phyloP scores from a whole-genome alignment of 805 yeast genomes.

The Alloascoidea africana region DNA sequence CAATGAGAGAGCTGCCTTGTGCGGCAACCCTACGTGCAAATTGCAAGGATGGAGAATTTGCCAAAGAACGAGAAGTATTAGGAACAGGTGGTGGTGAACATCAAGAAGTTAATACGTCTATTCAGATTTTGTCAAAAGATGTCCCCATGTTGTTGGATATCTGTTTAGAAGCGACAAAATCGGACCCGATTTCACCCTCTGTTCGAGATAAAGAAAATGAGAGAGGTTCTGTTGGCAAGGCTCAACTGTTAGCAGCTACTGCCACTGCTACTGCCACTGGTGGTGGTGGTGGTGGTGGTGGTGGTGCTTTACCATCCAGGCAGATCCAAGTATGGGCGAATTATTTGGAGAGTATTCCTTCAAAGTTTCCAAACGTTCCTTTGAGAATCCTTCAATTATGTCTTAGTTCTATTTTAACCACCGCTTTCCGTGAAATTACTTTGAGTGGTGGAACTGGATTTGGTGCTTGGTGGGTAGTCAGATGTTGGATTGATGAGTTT shows the following conservation, averaged over 20 bases:
- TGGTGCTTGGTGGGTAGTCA: constrained; percentile 44
- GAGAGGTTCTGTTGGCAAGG: constrained; percentile 2
- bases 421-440: constrained; percentile 38
- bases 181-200: background rate
- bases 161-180: background rate
- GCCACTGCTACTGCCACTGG: background rate
- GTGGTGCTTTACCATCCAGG: background rate
- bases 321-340: constrained; percentile 7
- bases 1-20: constrained; percentile 37
- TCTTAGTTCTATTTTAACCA: constrained; percentile 30
- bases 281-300: background rate
- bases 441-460: constrained; percentile 33
- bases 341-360: constrained; percentile 22
- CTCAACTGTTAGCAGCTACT: background rate
- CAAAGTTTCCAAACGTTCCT: constrained; percentile 26
- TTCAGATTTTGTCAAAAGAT: constrained; percentile 14
- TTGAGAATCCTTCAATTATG: constrained; percentile 33
- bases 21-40: too few species aligned
- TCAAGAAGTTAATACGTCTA: constrained; percentile 10
- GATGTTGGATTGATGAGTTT: constrained; percentile 52
- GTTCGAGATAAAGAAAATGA: background rate
- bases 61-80: too few species aligned
- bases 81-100: too few species aligned
- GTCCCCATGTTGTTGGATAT: constrained; percentile 12
- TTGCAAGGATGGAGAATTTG: background rate